Base-by-base conservation (phyloP, 2,329 filamentous ascomycete genomes). In the Phialophora expanda region DNA sequence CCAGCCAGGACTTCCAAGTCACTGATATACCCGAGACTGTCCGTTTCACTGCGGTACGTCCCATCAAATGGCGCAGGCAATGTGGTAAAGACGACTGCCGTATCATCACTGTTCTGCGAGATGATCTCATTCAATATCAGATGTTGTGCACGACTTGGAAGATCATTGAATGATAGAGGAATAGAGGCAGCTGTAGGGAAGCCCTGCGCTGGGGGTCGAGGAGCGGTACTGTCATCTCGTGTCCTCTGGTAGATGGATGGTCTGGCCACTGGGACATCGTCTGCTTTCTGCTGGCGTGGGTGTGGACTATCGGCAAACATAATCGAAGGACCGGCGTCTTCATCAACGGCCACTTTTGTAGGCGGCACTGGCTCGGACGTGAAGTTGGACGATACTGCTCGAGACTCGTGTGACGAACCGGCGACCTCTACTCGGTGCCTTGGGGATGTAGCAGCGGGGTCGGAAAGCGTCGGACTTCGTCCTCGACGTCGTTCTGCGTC, bases 41-140 rank as follows among this genome's bases (percentile, higher is more conserved):
- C 87, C 48, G 82, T 80, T 75, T 92, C 90, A 68, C 88, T 90
- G 65, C 84, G 80, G 73, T 87, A 88, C 0, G 91, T 96, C 0
- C 91, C 91, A 69, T 93, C 90, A 8, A 88, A 82, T 0, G 92
- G 92, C 60, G 92, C 91, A 0, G 92, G 93, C 46, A 96, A 79
- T 26, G 93, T 96, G 1, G 90, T 96, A 71, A 96, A 89, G 17
- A 95, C 78, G 0, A 96, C 91, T 0, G 91, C 91, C 1, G 92
- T 92, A 22, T 90, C 83, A 46, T 77, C 76, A 70, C 89, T 91
- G 67, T 92, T 81, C 65, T 84, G 83, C 2, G 84, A 82, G 80
- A 96, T 93, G 70, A 96, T 80, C 76, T 96, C 92, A 75, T 96
- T 96, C 17, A 96, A 79, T 30, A 96, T 93, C 41, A 96, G 79